Evolutionary conservation across 164 flowering plant species (phyloP), one percentile per base, ranked within the genome.

Genomic region (Sedum album): DNA sequence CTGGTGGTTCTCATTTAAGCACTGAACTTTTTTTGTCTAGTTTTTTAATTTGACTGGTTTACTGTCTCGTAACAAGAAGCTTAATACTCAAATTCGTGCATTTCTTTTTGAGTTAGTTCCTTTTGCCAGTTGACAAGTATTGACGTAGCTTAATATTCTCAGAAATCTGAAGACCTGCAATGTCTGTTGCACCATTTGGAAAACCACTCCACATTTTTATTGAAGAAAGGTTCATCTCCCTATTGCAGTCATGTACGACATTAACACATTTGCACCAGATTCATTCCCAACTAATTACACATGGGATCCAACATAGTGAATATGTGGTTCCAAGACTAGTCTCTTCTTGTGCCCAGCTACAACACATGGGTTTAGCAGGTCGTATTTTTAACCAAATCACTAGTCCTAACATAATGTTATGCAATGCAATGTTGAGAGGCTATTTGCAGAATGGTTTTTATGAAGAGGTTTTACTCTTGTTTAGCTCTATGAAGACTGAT

Each of bases 231-330:
- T 48, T 48, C 21, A 48, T 48, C 53, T 48, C 53, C 13, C 23
- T 48, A 13, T 48, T 48, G 53, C 53, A 48, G 53, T 48, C 53
- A 48, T 48, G 53, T 48, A 48, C 2, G 18, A 48, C 53, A 48
- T 48, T 48, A 48, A 48, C 20, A 48, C 53, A 48, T 20, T 17
- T 48, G 53, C 23, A 18, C 21, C 53, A 48, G 53, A 48, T 48
- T 18, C 21, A 20, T 15, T 5, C 53, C 18, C 53, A 20, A 48
- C 6, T 48, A 48, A 48, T 48, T 20, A 48, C 53, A 6, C 53
- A 48, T 48, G 53, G 53, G 6, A 48, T 48, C 53, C 53, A 48
- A 48, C 53, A 48, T n/a, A 48, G 53, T 48, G 53, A 48, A 48
- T 48, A 48, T 48, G 53, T 48, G 13, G 53, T 20, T 20, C 53